A percentile compares a stretch with the other conserved stretches of the same genome.
These are phyloP conservation scores for Drechmeria coniospora DNA, from an alignment of 2,329 filamentous ascomycete species.

Conservation along the genomic window DNA sequence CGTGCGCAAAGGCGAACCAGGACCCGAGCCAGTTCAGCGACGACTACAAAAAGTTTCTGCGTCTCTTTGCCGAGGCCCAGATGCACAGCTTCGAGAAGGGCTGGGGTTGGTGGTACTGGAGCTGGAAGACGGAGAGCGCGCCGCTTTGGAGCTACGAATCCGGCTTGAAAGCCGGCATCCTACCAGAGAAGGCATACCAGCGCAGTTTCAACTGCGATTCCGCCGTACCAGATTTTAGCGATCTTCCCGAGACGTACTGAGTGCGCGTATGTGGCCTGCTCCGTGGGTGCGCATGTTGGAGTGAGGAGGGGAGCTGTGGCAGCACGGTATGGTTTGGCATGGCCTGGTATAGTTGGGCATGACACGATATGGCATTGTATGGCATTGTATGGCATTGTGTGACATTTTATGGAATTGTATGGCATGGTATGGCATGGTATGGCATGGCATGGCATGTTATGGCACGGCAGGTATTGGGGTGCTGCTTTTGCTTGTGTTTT, in stretches of 20 bases:
- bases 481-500: too few relatives aligned
- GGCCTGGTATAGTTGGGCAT: conserved; percentile 1
- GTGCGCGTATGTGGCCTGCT: neutral
- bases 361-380: neutral
- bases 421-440: conserved; percentile 8
- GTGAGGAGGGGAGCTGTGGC: neutral
- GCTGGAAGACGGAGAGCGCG: conserved; percentile 78
- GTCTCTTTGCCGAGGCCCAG: conserved; percentile 86
- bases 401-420: too few relatives aligned
- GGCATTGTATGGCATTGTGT: neutral
- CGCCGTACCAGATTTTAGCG: conserved; percentile 38
- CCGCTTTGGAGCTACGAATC: conserved; percentile 87
- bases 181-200: conserved; percentile 61
- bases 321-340: conserved; percentile 6
- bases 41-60: conserved; percentile 71
- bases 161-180: conserved; percentile 59
- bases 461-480: neutral
- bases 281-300: conserved; percentile 1
- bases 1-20: conserved; percentile 62
- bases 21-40: conserved; percentile 50
- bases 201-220: conserved; percentile 53
- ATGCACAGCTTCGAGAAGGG: conserved; percentile 88
- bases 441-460: neutral
- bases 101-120: conserved; percentile 99
- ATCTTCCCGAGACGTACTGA: conserved; percentile 35